Evolutionary conservation across 1,284 basidiomycete species (phyloP).

Genomic region (Austropuccinia psidii): DNA sequence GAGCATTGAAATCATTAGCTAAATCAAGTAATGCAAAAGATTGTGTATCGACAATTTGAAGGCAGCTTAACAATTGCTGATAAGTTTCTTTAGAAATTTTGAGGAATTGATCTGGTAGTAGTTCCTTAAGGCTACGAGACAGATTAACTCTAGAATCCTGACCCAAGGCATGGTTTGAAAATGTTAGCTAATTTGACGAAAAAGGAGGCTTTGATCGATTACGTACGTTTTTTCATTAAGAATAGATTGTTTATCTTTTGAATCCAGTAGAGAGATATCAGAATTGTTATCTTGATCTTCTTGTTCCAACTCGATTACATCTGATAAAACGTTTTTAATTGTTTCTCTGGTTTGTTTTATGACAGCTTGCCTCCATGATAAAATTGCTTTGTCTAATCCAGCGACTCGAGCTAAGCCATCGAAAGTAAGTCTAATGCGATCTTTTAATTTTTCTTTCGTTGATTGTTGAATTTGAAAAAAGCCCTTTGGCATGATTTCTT

Average conservation of each 20-base stretch:
- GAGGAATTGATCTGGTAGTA: slow-evolving; percentile 65
- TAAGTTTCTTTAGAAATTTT: slow-evolving; percentile 60
- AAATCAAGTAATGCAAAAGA: slow-evolving; percentile 49
- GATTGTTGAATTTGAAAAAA: background rate
- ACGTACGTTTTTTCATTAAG: slow-evolving; percentile 35
- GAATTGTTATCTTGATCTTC: slow-evolving; percentile 25
- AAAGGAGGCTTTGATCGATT: slow-evolving; percentile 44
- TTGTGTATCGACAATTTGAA: slow-evolving; percentile 66
- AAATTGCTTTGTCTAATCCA: slow-evolving; percentile 61
- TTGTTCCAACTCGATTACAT: slow-evolving; percentile 23
- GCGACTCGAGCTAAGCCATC: slow-evolving; percentile 67
- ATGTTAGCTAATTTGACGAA: slow-evolving; percentile 17
- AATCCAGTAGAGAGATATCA: background rate
- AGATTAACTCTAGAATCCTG: slow-evolving; percentile 44
- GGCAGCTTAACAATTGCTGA: slow-evolving; percentile 58
- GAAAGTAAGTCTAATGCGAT: slow-evolving; percentile 63
- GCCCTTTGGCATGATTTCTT: no score
- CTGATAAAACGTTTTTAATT: slow-evolving; percentile 49
- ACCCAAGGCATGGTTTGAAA: slow-evolving; percentile 13
- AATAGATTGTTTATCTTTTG: slow-evolving; percentile 18
- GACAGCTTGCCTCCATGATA: slow-evolving; percentile 69
- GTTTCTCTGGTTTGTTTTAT: slow-evolving; percentile 60
- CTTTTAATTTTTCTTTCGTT: slow-evolving; percentile 49
- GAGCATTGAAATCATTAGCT: background rate
- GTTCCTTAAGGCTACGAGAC: slow-evolving; percentile 58